Evolutionary conservation across 78 protist genomes (phyloP).

Genomic region (Dictyostelium firmibasis): DNA sequence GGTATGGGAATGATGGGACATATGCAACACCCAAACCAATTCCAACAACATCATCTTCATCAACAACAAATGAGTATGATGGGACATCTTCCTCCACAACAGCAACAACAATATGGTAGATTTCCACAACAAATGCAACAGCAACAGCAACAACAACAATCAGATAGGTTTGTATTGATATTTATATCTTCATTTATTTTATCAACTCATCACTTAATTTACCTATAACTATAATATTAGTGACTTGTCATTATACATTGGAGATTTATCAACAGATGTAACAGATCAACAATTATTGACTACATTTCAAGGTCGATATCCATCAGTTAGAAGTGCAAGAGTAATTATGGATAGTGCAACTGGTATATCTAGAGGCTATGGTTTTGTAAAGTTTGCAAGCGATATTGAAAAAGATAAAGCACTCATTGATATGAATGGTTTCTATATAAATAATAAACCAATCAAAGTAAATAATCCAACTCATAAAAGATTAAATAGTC

Average conservation of each 20-base stretch:
- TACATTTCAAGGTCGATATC: constrained; percentile 14
- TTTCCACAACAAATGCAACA: background rate
- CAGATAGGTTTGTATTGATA: background rate
- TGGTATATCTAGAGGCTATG: constrained; percentile 30
- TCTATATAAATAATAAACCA: background rate
- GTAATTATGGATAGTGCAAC: constrained; percentile 5
- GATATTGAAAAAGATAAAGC: constrained; percentile 42
- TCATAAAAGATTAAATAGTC: constrained; percentile 1
- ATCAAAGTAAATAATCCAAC: constrained; percentile 25
- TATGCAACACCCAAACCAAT: background rate
- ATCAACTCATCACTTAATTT: too few relatives aligned
- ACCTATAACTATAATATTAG: too few relatives aligned
- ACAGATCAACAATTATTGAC: background rate
- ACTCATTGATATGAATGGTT: constrained; percentile 37
- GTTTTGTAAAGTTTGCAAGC: constrained; percentile 33
- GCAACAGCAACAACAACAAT: background rate
- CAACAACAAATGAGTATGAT: constrained; percentile 3
- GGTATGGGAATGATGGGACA: background rate
- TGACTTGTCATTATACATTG: background rate
- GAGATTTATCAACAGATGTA: background rate
- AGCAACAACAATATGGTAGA: background rate
- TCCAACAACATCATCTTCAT: background rate
- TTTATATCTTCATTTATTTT: too few relatives aligned
- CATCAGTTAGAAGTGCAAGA: constrained; percentile 22
- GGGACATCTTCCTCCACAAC: background rate